Conservation (phyloP, 352 stramenopile genomes). For the Phytopythium oedochilum region DNA sequence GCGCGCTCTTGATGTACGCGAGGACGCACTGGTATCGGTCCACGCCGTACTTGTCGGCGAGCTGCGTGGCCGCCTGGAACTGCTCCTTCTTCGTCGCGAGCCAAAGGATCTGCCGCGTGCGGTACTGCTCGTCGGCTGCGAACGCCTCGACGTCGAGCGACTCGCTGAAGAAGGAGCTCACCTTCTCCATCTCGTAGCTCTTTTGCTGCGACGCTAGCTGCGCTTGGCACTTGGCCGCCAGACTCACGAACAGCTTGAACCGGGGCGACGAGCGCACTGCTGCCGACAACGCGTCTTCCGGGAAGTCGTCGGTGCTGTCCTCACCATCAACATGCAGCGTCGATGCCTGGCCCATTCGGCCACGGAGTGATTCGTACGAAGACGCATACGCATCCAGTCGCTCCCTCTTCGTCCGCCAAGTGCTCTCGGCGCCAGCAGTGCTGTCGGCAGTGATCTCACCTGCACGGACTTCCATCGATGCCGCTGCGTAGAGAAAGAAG, state of each 20-base stretch:
- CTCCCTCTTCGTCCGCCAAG: constrained; percentile 11
- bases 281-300: neutral
- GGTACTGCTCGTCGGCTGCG: constrained; percentile 39
- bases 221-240: constrained; percentile 49
- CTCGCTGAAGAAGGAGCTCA: constrained; percentile 57
- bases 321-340: constrained; percentile 1
- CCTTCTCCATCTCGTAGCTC: constrained; percentile 52
- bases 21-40: constrained; percentile 62
- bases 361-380: constrained; percentile 17
- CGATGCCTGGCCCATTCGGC: neutral
- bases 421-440: neutral
- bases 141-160: constrained; percentile 59
- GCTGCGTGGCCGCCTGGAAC: constrained; percentile 38
- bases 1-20: constrained; percentile 49
- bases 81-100: constrained; percentile 51
- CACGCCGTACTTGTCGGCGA: constrained; percentile 63
- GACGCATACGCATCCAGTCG: constrained; percentile 17
- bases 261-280: constrained; percentile 9
- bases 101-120: constrained; percentile 34
- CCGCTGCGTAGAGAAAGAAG: constrained; percentile 37
- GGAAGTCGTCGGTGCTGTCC: neutral
- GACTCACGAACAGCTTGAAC: constrained; percentile 15
- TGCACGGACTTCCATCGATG: constrained; percentile 13
- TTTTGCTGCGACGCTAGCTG: constrained; percentile 46
- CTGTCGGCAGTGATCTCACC: neutral